These are phyloP conservation scores for Vigna angularis DNA, from an alignment of 306 rosid genomes.

Conservation along the genomic window DNA sequence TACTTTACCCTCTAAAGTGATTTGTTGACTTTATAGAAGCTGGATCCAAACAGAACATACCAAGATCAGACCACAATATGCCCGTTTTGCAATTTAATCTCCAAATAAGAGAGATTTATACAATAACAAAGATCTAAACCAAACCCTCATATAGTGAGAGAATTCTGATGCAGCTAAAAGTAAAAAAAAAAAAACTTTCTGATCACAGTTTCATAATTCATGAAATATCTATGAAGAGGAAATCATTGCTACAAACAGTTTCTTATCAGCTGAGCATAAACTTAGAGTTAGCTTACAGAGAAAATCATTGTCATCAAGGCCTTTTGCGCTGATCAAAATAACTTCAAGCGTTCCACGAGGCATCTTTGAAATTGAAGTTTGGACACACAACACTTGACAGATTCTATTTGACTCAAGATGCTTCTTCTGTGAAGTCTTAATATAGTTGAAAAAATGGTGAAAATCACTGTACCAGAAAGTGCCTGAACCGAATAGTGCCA, in stretches of 20 bases:
- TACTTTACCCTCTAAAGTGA: background rate
- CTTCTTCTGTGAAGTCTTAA: background rate
- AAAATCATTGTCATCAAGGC: slow-evolving; percentile 48
- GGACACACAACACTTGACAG: background rate
- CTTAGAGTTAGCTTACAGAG: slow-evolving; percentile 43
- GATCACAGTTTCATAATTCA: slow-evolving; percentile 6
- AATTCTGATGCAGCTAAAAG: background rate
- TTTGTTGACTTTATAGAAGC: background rate
- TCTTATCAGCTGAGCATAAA: background rate
- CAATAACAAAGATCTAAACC: slow-evolving; percentile 9
- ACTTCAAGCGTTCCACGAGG: slow-evolving; percentile 63
- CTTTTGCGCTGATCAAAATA: slow-evolving; percentile 57
- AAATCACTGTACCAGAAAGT: slow-evolving; percentile 8
- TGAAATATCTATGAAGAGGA: slow-evolving; percentile 14
- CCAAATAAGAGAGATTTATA: background rate
- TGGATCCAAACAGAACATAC: background rate
- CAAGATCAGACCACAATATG: slow-evolving; percentile 1
- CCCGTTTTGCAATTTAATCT: slow-evolving; percentile 4
- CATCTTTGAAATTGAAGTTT: slow-evolving; percentile 46
- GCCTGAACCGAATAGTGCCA: background rate
- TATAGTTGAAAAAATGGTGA: slow-evolving; percentile 21
- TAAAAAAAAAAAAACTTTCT: slow-evolving; percentile 15
- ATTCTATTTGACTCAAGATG: slow-evolving; percentile 5
- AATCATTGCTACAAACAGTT: slow-evolving; percentile 24
- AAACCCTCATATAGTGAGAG: slow-evolving; percentile 2